Base-by-base conservation (phyloP, 176 grass and related monocot species). In the Juncus inflexus region DNA sequence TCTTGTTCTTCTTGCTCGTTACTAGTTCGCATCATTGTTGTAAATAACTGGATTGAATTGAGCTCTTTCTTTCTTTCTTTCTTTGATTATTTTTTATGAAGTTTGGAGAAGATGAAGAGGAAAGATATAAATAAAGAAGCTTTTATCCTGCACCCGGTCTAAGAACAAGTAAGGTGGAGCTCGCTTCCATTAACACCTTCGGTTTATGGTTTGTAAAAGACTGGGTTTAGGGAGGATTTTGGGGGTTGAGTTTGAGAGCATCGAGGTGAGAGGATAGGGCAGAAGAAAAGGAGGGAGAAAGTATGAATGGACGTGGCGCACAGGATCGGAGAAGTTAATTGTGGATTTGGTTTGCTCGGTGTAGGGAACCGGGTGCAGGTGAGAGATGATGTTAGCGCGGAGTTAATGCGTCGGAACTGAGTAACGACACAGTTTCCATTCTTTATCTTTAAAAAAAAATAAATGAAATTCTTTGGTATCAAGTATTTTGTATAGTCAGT, bases 221-320 rank as follows among this genome's bases (percentile, higher is more conserved):
- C 19, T 1, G 19, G 19, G 19, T 28, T 28, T 28, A 28, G 19
- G 19, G 19, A 28, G 19, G 19, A 1, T 28, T 28, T 28, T 1
- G 19, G 19, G 19, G 1, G 51, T 1, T 2, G 4, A 47, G 1
- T 45, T 40, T 61, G 53, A 36, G 51, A 35, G 63, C 50, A 67
- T 50, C 62, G 53, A 77, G 74, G 74, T 45, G 7, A 67, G 52
- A 66, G 62, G 74, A 77, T 77, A 77, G 74, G 62, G 61, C 56
- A 61, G 37, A 15, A 58, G 56, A 9, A 50, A 16, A 28, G 62
- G 42, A 43, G 55, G 37, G 37, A 28, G 43, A 9, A 65, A 9
- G 3, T 43, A 3, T 42, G 12, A 41, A 2, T 43, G n/a, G 13
- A 70, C 37, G 3, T 2, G n/a, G 67, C 15, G 3, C 15, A 58